phyloP scores from a whole-genome alignment of 345 rosid species.

The Hypericum perforatum region DNA sequence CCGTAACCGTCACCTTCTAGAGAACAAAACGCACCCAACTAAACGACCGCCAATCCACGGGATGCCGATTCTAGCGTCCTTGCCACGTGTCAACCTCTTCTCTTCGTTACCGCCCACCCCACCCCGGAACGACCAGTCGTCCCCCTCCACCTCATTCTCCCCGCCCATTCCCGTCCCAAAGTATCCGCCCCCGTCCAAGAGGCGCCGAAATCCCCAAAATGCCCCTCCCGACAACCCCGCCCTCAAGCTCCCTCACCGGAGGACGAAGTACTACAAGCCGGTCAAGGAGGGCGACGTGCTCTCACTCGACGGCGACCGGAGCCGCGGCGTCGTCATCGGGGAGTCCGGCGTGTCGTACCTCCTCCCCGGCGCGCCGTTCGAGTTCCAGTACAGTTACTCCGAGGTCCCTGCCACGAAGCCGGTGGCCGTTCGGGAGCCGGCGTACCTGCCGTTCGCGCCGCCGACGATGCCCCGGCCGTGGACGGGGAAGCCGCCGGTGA shows the following conservation, averaged over 20 bases:
- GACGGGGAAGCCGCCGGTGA: conserved; percentile 97
- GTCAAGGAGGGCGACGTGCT: conserved; percentile 50
- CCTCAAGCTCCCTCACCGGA: conserved; percentile 53
- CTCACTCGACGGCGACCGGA: conserved; percentile 36
- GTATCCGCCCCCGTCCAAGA: conserved; percentile 41
- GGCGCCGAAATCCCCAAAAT: conserved; percentile 14
- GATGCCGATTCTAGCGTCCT: conserved; percentile 55
- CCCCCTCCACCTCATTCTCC: conserved; percentile 17
- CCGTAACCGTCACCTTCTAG: too few species aligned
- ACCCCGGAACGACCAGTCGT: conserved; percentile 19
- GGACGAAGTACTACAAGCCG: conserved; percentile 62
- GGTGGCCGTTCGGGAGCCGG: conserved; percentile 83
- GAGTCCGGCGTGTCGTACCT: conserved; percentile 80
- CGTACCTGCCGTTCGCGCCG: conserved; percentile 84
- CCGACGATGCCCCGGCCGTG: conserved; percentile 95
- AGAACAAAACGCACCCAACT: too few species aligned
- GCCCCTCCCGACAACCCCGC: conserved; percentile 40
- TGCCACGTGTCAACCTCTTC: conserved; percentile 57
- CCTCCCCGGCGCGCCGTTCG: conserved; percentile 91
- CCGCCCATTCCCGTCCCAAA: conserved; percentile 72
- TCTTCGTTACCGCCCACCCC: conserved; percentile 60
- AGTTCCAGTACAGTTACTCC: conserved; percentile 86
- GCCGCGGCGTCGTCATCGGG: conserved; percentile 57
- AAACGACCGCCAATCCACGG: too few species aligned
- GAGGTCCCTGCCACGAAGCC: conserved; percentile 81